Evolutionary conservation across 2,329 filamentous ascomycete genomes (phyloP).

Genomic region (Zarea fungicola): DNA sequence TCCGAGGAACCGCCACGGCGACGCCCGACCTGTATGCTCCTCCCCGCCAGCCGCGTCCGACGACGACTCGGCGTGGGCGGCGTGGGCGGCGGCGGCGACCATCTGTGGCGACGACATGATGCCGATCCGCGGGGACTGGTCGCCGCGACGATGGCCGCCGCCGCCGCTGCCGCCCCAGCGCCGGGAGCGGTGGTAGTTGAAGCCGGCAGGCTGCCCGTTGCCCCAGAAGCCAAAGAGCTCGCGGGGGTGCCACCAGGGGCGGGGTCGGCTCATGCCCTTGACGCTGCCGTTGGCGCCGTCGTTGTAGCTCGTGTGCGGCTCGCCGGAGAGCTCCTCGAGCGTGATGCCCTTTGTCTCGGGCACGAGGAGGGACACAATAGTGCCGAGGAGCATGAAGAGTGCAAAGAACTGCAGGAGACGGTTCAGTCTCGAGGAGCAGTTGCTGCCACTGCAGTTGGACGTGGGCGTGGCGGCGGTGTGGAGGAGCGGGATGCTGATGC

Average conservation of each 20-base stretch:
- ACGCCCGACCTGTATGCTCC: not conserved
- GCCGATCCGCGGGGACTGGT: constrained; percentile 28
- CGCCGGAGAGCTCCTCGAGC: constrained; percentile 64
- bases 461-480: constrained; percentile 34
- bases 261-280: constrained; percentile 26
- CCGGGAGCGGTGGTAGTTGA: constrained; percentile 37
- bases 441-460: constrained; percentile 42
- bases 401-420: constrained; percentile 74
- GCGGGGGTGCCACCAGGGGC: constrained; percentile 31
- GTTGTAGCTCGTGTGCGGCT: constrained; percentile 56
- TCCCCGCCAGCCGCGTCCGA: constrained; percentile 3
- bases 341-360: constrained; percentile 73
- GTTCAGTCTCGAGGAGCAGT: constrained; percentile 57
- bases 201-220: constrained; percentile 48
- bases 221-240: constrained; percentile 43
- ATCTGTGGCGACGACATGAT: constrained; percentile 38
- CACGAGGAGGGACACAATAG: constrained; percentile 64
- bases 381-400: constrained; percentile 72
- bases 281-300: constrained; percentile 45
- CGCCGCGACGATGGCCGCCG: constrained; percentile 20
- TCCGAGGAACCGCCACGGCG: not conserved
- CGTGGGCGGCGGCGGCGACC: not conserved
- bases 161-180: constrained; percentile 2
- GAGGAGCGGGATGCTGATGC: constrained; percentile 58
- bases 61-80: constrained; percentile 14